These are phyloP conservation scores for Phytopythium cucurbitacearum DNA, from an alignment of 352 stramenopile species.

Conservation along the genomic window DNA sequence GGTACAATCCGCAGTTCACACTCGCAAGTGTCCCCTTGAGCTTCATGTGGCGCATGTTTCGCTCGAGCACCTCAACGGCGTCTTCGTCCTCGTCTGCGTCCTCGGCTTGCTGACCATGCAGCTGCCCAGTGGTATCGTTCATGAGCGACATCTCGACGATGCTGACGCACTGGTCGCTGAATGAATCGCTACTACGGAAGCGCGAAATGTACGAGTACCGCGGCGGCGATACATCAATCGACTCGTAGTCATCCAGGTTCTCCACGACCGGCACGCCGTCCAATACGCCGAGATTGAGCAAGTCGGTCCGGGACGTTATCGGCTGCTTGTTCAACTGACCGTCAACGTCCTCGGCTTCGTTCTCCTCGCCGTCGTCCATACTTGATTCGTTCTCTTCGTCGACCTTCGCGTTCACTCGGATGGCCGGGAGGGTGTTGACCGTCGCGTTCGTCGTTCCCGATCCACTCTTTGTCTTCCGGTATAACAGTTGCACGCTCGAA, in stretches of 20 bases:
- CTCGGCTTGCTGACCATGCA: conserved; percentile 1
- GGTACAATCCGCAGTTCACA: conserved; percentile 73
- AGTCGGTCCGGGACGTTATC: conserved; percentile 23
- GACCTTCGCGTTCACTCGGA: background rate
- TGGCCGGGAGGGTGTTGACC: conserved; percentile 1
- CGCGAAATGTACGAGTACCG: conserved; percentile 74
- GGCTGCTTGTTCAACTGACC: conserved; percentile 25
- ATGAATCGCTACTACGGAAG: conserved; percentile 77
- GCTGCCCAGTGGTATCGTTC: conserved; percentile 21
- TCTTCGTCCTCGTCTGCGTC: conserved; percentile 28
- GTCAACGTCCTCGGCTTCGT: conserved; percentile 1
- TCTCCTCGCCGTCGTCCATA: conserved; percentile 22
- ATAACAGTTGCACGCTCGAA: conserved; percentile 74
- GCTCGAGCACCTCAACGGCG: conserved; percentile 25
- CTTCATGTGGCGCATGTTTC: conserved; percentile 43
- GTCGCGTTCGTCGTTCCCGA: conserved; percentile 1
- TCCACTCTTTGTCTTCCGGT: conserved; percentile 35
- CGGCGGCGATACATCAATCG: conserved; percentile 76
- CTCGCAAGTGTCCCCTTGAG: conserved; percentile 61
- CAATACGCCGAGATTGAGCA: conserved; percentile 58
- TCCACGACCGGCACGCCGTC: conserved; percentile 57
- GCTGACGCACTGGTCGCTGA: conserved; percentile 81
- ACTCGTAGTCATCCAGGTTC: conserved; percentile 61
- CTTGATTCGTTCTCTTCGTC: conserved; percentile 4
- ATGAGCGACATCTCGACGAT: conserved; percentile 72